A percentile compares a stretch with the other conserved stretches of the same genome.
These are phyloP conservation scores for Articulospora tetracladia DNA, from an alignment of 495 filamentous ascomycete species.

Conservation along the genomic window DNA sequence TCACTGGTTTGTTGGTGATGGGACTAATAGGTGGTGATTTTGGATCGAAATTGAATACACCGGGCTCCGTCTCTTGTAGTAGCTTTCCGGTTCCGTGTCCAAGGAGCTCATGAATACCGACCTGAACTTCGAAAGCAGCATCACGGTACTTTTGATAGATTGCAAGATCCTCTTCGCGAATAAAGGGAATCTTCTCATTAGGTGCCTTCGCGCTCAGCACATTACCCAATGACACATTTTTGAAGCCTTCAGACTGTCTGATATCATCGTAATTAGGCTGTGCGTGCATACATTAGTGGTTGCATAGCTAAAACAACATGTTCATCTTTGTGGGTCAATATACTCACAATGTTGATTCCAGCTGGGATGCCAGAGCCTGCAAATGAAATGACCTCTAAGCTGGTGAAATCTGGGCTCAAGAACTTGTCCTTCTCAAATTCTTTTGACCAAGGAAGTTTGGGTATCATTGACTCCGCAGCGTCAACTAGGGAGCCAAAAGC, in stretches of 20 bases:
- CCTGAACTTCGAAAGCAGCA: slow-evolving; percentile 88
- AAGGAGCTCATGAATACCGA: slow-evolving; percentile 91
- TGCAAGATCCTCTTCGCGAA: slow-evolving; percentile 65
- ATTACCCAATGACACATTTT: slow-evolving; percentile 92
- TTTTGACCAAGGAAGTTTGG: slow-evolving; percentile 79
- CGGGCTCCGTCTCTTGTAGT: slow-evolving; percentile 79
- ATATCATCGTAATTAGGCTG: slow-evolving; percentile 91
- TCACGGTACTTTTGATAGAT: slow-evolving; percentile 80
- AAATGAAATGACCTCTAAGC: slow-evolving; percentile 65
- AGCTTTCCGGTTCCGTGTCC: slow-evolving; percentile 96
- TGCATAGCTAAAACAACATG: slow-evolving; percentile 28
- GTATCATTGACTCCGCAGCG: slow-evolving; percentile 76
- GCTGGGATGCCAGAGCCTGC: slow-evolving; percentile 80
- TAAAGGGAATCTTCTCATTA: slow-evolving; percentile 86
- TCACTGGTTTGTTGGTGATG: slow-evolving; percentile 68
- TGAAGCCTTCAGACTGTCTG: slow-evolving; percentile 91
- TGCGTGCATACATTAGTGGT: slow-evolving; percentile 38
- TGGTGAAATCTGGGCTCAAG: slow-evolving; percentile 90
- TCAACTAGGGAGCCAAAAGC: slow-evolving; percentile 87
- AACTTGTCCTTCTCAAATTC: slow-evolving; percentile 97
- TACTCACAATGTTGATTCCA: slow-evolving; percentile 54
- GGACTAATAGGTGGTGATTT: slow-evolving; percentile 77
- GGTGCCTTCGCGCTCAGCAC: slow-evolving; percentile 86
- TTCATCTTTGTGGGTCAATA: not conserved
- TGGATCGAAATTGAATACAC: slow-evolving; percentile 82